Conservation (phyloP, 805 yeast genomes). For the Candida patagonica region DNA sequence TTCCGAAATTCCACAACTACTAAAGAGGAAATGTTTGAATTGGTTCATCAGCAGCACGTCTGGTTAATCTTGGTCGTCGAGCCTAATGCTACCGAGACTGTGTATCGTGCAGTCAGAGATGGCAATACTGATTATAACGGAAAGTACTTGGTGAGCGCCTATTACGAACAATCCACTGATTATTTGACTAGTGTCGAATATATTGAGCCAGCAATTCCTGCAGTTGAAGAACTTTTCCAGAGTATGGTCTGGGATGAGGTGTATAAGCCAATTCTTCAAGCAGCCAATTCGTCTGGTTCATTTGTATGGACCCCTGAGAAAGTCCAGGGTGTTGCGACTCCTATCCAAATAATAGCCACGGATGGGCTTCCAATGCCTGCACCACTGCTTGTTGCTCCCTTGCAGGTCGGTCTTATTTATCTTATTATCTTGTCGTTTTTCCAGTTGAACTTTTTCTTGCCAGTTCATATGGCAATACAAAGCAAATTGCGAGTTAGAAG, state of each 20-base stretch:
- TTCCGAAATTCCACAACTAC: conserved; percentile 18
- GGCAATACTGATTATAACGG: conserved; percentile 23
- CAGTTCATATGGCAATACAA: conserved; percentile 43
- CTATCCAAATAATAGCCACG: conserved; percentile 29
- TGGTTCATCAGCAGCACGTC: conserved; percentile 45
- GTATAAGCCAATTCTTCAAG: conserved; percentile 24
- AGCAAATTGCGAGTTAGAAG: conserved; percentile 35
- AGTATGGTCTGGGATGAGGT: conserved; percentile 16
- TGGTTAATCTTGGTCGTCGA: conserved; percentile 56
- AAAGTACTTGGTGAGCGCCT: conserved; percentile 29
- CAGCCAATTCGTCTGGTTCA: conserved; percentile 21
- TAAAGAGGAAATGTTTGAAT: conserved; percentile 33
- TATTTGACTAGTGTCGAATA: conserved; percentile 37
- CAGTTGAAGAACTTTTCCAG: conserved; percentile 29
- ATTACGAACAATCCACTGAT: conserved; percentile 61
- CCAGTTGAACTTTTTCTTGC: conserved; percentile 50
- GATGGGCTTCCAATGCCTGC: conserved; percentile 10
- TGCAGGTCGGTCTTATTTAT: conserved; percentile 68
- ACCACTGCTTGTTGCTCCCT: conserved; percentile 49
- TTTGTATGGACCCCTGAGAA: too few relatives aligned
- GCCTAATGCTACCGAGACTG: conserved; percentile 37
- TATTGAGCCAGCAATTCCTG: conserved; percentile 36
- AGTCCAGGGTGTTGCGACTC: conserved; percentile 19
- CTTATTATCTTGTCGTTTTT: conserved; percentile 65
- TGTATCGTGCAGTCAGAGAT: conserved; percentile 33